Conservation (phyloP, 1,284 basidiomycete genomes). For the Cryptococcus sp. region DNA sequence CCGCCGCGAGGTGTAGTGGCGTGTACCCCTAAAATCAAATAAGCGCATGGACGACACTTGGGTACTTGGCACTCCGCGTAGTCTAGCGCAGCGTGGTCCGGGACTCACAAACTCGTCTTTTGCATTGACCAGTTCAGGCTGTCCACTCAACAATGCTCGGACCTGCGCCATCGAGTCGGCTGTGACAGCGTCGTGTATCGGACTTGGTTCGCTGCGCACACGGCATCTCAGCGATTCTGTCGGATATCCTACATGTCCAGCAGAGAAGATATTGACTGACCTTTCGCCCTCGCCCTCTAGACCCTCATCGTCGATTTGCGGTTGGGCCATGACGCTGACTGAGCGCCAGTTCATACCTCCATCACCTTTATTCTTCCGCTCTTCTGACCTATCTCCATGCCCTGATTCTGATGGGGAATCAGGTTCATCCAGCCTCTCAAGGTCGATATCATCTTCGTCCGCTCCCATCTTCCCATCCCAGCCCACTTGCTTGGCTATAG, state of each 20-base stretch:
- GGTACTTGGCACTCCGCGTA: background rate
- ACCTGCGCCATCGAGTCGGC: constrained; percentile 61
- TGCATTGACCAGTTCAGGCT: constrained; percentile 56
- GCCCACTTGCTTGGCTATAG: constrained; percentile 67
- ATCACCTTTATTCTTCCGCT: constrained; percentile 21
- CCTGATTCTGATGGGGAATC: constrained; percentile 15
- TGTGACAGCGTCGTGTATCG: constrained; percentile 67
- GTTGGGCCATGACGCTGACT: too few relatives aligned
- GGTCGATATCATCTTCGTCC: constrained; percentile 20
- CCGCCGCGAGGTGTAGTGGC: constrained; percentile 78
- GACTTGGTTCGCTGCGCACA: constrained; percentile 18
- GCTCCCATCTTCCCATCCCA: constrained; percentile 56
- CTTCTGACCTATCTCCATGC: too few relatives aligned
- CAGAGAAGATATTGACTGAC: constrained; percentile 7
- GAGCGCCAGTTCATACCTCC: constrained; percentile 6
- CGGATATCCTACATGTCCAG: constrained; percentile 32
- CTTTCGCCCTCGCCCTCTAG: constrained; percentile 52
- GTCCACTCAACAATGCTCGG: constrained; percentile 55
- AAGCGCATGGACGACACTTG: background rate
- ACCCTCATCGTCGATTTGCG: constrained; percentile 21
- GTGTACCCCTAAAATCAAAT: constrained; percentile 69
- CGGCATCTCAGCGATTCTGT: constrained; percentile 22
- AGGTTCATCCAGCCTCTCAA: constrained; percentile 40
- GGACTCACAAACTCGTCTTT: constrained; percentile 66
- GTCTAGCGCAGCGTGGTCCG: background rate